Percentiles rank a stretch among this genome's conserved stretches.
Evolutionary conservation across 192 early-diverging fungal genomes (phyloP).

Genomic region (Radiomyces spectabilis): DNA sequence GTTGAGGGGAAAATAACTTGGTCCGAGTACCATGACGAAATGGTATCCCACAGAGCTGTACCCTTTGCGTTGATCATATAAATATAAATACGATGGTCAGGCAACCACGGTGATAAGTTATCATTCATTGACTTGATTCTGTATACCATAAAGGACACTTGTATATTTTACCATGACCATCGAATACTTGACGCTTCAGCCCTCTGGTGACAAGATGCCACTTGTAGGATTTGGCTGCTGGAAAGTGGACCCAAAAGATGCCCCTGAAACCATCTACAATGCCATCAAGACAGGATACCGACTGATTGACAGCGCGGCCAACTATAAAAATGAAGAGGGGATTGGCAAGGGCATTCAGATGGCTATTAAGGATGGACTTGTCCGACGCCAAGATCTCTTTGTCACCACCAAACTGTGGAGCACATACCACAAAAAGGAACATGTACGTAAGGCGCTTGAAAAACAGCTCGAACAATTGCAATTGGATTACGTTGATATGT

Average conservation of each 20-base stretch:
- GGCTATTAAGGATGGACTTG: constrained; percentile 39
- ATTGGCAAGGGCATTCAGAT: constrained; percentile 46
- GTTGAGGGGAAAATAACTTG: no score
- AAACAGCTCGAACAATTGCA: constrained; percentile 40
- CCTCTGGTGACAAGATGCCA: constrained; percentile 44
- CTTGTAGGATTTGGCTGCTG: constrained; percentile 43
- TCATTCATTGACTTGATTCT: no score
- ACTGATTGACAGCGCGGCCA: constrained; percentile 43
- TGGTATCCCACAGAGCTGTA: no score
- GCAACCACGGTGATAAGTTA: no score
- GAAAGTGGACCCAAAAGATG: constrained; percentile 34
- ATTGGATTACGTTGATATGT: constrained; percentile 56
- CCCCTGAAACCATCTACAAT: constrained; percentile 32
- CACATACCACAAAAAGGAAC: constrained; percentile 46
- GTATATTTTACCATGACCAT: no score
- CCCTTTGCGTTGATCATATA: no score
- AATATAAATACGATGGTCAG: no score
- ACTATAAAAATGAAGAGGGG: constrained; percentile 57
- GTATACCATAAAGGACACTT: no score
- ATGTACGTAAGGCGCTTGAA: constrained; percentile 44
- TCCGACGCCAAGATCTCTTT: constrained; percentile 43
- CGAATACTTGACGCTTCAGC: constrained; percentile 26
- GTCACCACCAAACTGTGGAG: constrained; percentile 50
- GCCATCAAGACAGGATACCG: constrained; percentile 27
- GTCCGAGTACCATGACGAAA: no score